Percentiles rank a stretch among this genome's conserved stretches.
Evolutionary conservation across 345 rosid species (phyloP).

Genomic region (Turritis glabra): DNA sequence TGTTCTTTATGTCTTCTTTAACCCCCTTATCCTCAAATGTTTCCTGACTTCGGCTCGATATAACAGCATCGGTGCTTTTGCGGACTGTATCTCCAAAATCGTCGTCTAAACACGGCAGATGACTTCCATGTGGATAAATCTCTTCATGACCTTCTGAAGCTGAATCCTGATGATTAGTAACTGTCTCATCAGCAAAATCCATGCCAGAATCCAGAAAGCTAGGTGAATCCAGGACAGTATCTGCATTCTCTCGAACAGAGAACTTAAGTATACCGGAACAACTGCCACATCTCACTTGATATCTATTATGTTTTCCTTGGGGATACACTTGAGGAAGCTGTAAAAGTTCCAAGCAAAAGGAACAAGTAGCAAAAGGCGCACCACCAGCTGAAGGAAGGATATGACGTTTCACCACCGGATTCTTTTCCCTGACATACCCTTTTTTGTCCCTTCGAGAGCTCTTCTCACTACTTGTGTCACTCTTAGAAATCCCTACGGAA

Average conservation of each 20-base stretch:
- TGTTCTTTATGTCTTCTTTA: slow-evolving; percentile 24
- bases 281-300: slow-evolving; percentile 73
- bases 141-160: slow-evolving; percentile 33
- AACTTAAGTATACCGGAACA: slow-evolving; percentile 66
- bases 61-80: slow-evolving; percentile 36
- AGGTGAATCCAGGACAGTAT: slow-evolving; percentile 41
- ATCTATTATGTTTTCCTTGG: slow-evolving; percentile 49
- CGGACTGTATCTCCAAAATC: slow-evolving; percentile 12
- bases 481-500: slow-evolving; percentile 34
- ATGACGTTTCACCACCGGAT: slow-evolving; percentile 51
- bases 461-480: slow-evolving; percentile 49
- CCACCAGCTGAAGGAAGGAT: slow-evolving; percentile 75
- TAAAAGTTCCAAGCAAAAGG: slow-evolving; percentile 54
- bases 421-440: slow-evolving; percentile 44
- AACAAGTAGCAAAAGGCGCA: slow-evolving; percentile 74
- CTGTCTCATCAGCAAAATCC: slow-evolving; percentile 19
- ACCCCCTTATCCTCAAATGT: slow-evolving; percentile 26
- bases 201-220: slow-evolving; percentile 2
- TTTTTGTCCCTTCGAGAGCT: slow-evolving; percentile 37
- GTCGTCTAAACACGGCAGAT: slow-evolving; percentile 19
- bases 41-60: slow-evolving; percentile 23
- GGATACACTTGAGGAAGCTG: slow-evolving; percentile 77
- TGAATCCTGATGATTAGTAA: slow-evolving; percentile 29
- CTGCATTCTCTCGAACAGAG: slow-evolving; percentile 47
- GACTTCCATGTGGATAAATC: slow-evolving; percentile 14